phyloP scores from a whole-genome alignment of 257 asterid genomes.

The Leonotis leonurus region DNA sequence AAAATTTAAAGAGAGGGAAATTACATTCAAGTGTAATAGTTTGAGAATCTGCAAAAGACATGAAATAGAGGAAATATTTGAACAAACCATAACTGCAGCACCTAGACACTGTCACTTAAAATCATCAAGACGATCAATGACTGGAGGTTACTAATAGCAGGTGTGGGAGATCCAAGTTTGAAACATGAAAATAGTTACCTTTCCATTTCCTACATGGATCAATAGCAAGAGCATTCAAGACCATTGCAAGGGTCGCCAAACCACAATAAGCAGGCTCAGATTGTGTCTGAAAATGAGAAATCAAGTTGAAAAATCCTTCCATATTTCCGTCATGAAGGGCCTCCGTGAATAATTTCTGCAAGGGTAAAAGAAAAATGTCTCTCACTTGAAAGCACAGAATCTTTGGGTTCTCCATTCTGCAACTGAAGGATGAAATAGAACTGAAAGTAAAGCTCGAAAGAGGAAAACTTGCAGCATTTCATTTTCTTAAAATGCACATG shows the following conservation, averaged over 20 bases:
- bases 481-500: background rate
- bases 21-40: too few relatives aligned
- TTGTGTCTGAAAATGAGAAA: slow-evolving; percentile 67
- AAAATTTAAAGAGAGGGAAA: too few relatives aligned
- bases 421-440: background rate
- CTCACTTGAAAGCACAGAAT: background rate
- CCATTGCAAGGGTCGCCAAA: slow-evolving; percentile 67
- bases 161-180: background rate
- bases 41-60: too few relatives aligned
- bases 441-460: background rate
- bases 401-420: background rate
- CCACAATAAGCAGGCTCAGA: slow-evolving; percentile 81
- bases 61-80: too few relatives aligned
- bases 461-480: background rate
- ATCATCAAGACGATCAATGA: background rate
- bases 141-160: background rate
- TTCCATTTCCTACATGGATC: slow-evolving; percentile 82
- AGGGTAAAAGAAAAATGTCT: background rate
- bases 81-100: background rate
- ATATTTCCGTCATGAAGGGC: slow-evolving; percentile 51
- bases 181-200: slow-evolving; percentile 22
- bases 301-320: slow-evolving; percentile 71
- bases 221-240: slow-evolving; percentile 72
- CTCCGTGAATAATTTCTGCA: slow-evolving; percentile 59
- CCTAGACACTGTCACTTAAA: background rate